A percentile compares a stretch with the other conserved stretches of the same genome.
Evolutionary conservation across 176 grass and related monocot genomes (phyloP).

Genomic region (Zoysia pacifica): DNA sequence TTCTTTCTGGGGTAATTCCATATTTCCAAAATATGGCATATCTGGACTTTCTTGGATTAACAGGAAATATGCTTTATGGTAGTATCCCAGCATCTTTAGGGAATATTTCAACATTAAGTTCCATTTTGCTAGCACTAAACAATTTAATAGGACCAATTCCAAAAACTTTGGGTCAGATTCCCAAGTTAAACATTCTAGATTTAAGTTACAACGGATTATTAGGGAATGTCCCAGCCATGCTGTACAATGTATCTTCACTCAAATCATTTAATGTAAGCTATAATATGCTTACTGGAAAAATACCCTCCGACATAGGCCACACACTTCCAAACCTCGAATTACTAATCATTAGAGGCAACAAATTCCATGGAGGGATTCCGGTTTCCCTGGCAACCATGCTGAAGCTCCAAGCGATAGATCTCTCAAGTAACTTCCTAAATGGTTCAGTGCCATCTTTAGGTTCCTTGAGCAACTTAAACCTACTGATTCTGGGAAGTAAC

Average conservation of each 20-base stretch:
- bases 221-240: neutral
- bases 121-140: conserved; percentile 19
- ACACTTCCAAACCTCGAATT: conserved; percentile 18
- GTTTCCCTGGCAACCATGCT: conserved; percentile 23
- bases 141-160: neutral
- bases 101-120: conserved; percentile 37
- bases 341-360: neutral
- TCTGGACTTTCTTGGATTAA: conserved; percentile 9
- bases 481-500: conserved; percentile 15
- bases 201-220: conserved; percentile 7
- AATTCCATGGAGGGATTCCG: neutral
- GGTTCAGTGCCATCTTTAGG: conserved; percentile 22
- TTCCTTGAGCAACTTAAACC: conserved; percentile 1
- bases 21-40: neutral
- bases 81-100: conserved; percentile 33
- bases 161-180: conserved; percentile 19
- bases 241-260: conserved; percentile 42
- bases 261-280: neutral
- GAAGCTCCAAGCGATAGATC: conserved; percentile 20
- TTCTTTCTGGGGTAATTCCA: conserved; percentile 17
- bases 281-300: neutral
- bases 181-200: neutral
- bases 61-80: conserved; percentile 7
- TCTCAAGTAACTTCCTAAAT: neutral
- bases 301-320: conserved; percentile 19